A percentile compares a stretch with the other conserved stretches of the same genome.
Conservation (phyloP, 768 basidiomycete genomes). For the Lentinus tigrinus region DNA sequence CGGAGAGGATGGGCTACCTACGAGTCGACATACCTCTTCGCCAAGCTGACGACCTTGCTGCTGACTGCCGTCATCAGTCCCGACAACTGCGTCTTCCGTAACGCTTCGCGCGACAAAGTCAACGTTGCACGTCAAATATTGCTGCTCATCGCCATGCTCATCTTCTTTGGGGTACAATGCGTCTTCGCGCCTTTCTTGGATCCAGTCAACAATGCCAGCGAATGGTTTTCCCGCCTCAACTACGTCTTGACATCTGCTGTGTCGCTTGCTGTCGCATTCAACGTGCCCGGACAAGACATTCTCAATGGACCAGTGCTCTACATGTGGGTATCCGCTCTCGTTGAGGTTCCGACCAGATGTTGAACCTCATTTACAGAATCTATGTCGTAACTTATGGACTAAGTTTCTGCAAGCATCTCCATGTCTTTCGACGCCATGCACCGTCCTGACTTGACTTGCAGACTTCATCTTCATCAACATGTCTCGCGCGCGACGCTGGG, state of each 20-base stretch:
- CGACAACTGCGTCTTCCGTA: slow-evolving; percentile 73
- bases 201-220: slow-evolving; percentile 71
- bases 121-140: slow-evolving; percentile 59
- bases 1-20: slow-evolving; percentile 70
- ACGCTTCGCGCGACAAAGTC: slow-evolving; percentile 47
- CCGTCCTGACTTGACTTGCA: slow-evolving; percentile 25
- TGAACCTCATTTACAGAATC: slow-evolving; percentile 31
- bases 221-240: slow-evolving; percentile 70
- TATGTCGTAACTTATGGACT: slow-evolving; percentile 66
- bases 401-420: slow-evolving; percentile 50
- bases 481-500: slow-evolving; percentile 46
- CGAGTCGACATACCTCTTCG: slow-evolving; percentile 61
- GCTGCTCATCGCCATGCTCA: slow-evolving; percentile 53
- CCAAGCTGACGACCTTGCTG: slow-evolving; percentile 67
- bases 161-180: slow-evolving; percentile 64
- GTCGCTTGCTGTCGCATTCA: slow-evolving; percentile 60
- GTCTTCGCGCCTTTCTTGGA: slow-evolving; percentile 62
- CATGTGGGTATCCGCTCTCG: slow-evolving; percentile 40
- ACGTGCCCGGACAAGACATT: slow-evolving; percentile 52
- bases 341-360: not conserved
- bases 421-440: not conserved
- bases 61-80: slow-evolving; percentile 66
- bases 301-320: slow-evolving; percentile 67
- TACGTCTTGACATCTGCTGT: slow-evolving; percentile 65
- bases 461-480: slow-evolving; percentile 67